These are phyloP conservation scores for Leptographium galeiforme DNA, from an alignment of 2,329 filamentous ascomycete species.

Conservation along the genomic window DNA sequence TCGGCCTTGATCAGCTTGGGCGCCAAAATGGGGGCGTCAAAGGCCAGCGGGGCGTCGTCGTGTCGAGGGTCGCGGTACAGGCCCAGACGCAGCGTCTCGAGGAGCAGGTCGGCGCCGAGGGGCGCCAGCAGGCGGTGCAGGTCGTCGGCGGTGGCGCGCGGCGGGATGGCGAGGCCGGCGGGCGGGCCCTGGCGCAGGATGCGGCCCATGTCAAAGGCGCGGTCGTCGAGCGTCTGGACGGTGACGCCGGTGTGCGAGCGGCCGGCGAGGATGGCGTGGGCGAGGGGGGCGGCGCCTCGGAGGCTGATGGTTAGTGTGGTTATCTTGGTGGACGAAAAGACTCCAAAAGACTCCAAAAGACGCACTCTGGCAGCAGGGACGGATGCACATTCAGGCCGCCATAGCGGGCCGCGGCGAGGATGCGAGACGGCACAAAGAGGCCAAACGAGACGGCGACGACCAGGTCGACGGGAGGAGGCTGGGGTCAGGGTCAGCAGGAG, in stretches of 20 bases:
- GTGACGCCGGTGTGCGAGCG: conserved; percentile 57
- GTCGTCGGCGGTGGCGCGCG: conserved; percentile 26
- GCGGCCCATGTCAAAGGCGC: conserved; percentile 63
- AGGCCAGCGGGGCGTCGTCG: conserved; percentile 6
- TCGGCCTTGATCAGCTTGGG: conserved; percentile 59
- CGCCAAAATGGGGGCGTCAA: conserved; percentile 35
- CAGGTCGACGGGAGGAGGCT: conserved; percentile 45
- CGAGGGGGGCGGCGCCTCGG: conserved; percentile 73
- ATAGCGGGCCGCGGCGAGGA: conserved; percentile 58
- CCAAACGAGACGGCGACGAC: conserved; percentile 92
- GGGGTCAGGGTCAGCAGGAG: conserved; percentile 7
- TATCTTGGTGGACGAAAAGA: not conserved
- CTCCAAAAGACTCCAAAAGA: not conserved
- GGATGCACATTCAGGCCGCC: conserved; percentile 91
- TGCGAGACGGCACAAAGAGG: conserved; percentile 66
- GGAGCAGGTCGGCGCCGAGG: conserved; percentile 57
- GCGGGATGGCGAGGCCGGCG: conserved; percentile 34
- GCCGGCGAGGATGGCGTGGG: conserved; percentile 62
- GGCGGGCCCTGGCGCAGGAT: conserved; percentile 57
- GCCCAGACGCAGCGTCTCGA: conserved; percentile 46
- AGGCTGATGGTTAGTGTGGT: conserved; percentile 39
- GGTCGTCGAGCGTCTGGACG: conserved; percentile 71
- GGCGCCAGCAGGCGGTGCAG: conserved; percentile 42
- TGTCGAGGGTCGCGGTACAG: conserved; percentile 36
- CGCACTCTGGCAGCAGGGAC: conserved; percentile 70